A percentile compares a stretch with the other conserved stretches of the same genome.
Evolutionary conservation across 345 rosid genomes (phyloP).

Genomic region (Acer campestre): DNA sequence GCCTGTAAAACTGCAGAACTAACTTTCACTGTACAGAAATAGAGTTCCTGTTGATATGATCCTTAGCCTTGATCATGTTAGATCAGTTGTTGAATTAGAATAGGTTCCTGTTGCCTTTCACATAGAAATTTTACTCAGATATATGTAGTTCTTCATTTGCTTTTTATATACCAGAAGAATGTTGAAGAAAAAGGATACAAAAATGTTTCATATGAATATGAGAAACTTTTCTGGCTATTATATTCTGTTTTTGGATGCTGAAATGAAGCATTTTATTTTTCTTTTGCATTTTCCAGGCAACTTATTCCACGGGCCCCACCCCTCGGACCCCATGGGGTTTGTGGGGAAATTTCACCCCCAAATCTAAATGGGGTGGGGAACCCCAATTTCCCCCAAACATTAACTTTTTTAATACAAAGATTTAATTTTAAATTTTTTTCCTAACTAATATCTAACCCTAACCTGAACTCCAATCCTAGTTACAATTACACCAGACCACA

Average conservation of each 20-base stretch:
- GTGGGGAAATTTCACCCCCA: too few relatives aligned
- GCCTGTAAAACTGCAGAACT: background rate
- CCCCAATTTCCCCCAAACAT: too few relatives aligned
- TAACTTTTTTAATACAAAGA: too few relatives aligned
- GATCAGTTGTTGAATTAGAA: background rate
- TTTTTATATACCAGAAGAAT: background rate
- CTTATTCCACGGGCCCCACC: background rate
- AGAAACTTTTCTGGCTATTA: background rate
- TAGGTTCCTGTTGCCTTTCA: background rate
- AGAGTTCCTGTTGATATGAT: background rate
- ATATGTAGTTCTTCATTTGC: background rate
- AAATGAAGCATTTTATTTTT: background rate
- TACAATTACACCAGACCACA: too few relatives aligned
- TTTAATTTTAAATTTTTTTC: too few relatives aligned
- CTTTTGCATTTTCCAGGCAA: too few relatives aligned
- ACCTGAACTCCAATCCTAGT: too few relatives aligned
- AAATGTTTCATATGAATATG: background rate
- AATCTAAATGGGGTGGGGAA: too few relatives aligned
- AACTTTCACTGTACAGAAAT: background rate
- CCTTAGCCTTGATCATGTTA: background rate
- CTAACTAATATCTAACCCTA: too few relatives aligned
- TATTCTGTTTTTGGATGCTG: background rate
- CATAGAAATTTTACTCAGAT: background rate
- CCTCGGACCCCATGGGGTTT: too few relatives aligned
- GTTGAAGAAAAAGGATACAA: background rate